Base-by-base conservation (phyloP, 1,139 yeast genomes). In the Barnettozyma hawaiiensis region DNA sequence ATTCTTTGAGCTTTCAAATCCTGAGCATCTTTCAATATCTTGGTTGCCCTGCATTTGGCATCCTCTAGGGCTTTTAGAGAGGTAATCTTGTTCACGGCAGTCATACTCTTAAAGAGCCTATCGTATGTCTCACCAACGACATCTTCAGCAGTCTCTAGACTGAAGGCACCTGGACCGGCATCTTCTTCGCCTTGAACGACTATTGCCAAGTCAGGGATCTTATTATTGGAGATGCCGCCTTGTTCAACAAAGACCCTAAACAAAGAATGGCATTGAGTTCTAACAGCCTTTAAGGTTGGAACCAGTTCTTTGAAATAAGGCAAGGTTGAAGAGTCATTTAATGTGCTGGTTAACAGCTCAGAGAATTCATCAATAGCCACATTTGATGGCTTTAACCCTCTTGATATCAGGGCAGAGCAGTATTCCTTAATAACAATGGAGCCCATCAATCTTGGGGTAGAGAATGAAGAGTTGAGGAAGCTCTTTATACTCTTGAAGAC, bases 91-190 rank as follows among this genome's bases (percentile, higher is more conserved):
- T 79, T 75, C 3, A 87, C 73, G 3, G 96, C 78, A n/a, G 84
- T 71, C 55, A 94, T 66, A 9, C 73, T 60, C 47, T 77, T 78
- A 51, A 78, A 69, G 51, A 89, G 65, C 57, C 83, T 84, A 16
- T 75, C 77, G 60, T 77, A 87, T 6, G 80, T 76, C 40, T 81
- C 87, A 40, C 69, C 68, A 26, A 82, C 69, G 8, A 90, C 74
- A 51, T 76, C 75, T 47, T 83, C 84, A 1, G 97, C 97, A 52
- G 78, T 77, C 34, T 75, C 84, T 38, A 92, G 62, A 10, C 87
- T 77, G 63, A 94, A 94, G 0, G 97, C 97, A 53, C 83, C 90
- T 1, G 96, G 90, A 1, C 97, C 97, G 5, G 97, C 96, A 49
- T 86, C 96, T 1, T 81, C 71, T 59, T 92, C 98, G 28, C 98